These are phyloP conservation scores for Globisporangium nagaii DNA, from an alignment of 352 stramenopile species.

Conservation along the genomic window DNA sequence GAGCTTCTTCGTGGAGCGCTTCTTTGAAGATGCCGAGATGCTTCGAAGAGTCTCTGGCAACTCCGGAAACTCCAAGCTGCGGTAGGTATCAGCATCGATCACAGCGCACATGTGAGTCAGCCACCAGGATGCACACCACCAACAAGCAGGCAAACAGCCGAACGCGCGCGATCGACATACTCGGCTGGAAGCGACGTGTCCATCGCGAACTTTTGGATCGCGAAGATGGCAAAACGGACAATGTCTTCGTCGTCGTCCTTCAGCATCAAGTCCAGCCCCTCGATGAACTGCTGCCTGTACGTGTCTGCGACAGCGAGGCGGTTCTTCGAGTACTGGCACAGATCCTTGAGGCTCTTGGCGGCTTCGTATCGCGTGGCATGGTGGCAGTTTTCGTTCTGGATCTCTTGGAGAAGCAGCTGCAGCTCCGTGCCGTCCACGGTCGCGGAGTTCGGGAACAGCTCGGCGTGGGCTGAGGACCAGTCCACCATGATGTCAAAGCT, in stretches of 20 bases:
- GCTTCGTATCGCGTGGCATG: conserved; percentile 59
- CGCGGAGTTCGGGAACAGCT: conserved; percentile 40
- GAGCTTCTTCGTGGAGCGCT: conserved; percentile 70
- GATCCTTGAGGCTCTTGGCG: conserved; percentile 70
- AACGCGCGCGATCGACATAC: conserved; percentile 24
- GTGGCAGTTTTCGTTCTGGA: conserved; percentile 37
- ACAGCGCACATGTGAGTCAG: conserved; percentile 1
- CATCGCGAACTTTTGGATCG: conserved; percentile 62
- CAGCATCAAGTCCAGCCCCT: conserved; percentile 52
- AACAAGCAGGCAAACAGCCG: conserved; percentile 1
- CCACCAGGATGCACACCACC: conserved; percentile 1
- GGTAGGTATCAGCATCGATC: conserved; percentile 13
- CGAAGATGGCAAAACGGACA: conserved; percentile 67
- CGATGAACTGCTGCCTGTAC: conserved; percentile 48
- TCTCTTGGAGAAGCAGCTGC: conserved; percentile 50
- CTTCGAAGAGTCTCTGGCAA: conserved; percentile 54
- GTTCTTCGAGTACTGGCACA: conserved; percentile 52
- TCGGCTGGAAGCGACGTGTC: conserved; percentile 38
- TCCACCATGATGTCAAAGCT: conserved; percentile 70
- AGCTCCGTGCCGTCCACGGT: conserved; percentile 47
- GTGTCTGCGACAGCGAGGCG: conserved; percentile 32
- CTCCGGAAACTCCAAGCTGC: conserved; percentile 38
- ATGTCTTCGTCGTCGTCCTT: conserved; percentile 70
- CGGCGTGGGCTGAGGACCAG: conserved; percentile 35
- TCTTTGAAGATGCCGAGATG: conserved; percentile 53